Conservation (phyloP, 2,329 filamentous ascomycete genomes). For the Pleurostoma richardsiae region DNA sequence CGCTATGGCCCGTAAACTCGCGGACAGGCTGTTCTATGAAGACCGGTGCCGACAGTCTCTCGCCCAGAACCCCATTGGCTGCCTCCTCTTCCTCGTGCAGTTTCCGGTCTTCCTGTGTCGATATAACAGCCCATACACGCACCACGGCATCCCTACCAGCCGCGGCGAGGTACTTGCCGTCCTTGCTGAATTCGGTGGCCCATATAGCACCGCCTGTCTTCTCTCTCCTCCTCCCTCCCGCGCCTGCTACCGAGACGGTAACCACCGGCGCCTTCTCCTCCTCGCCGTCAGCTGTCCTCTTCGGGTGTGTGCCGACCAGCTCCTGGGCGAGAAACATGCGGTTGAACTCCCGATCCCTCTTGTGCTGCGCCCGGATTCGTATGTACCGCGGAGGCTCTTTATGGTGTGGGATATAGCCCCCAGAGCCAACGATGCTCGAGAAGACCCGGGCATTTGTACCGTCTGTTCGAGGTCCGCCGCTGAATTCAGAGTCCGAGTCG, state of each 20-base stretch:
- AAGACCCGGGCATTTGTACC: constrained; percentile 81
- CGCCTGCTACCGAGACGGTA: constrained; percentile 20
- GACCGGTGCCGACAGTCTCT: constrained; percentile 80
- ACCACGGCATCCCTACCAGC: constrained; percentile 84
- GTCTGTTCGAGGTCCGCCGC: constrained; percentile 63
- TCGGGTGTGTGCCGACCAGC: constrained; percentile 55
- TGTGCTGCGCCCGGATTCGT: constrained; percentile 74
- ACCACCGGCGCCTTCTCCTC: constrained; percentile 15
- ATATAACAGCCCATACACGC: constrained; percentile 83
- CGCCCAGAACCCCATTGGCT: constrained; percentile 32
- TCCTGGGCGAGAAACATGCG: constrained; percentile 90
- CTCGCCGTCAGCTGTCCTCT: constrained; percentile 18
- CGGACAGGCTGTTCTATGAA: constrained; percentile 74
- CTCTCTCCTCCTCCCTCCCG: constrained; percentile 33
- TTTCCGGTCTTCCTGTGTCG: constrained; percentile 72
- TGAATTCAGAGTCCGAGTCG: constrained; percentile 65
- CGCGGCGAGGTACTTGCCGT: constrained; percentile 87
- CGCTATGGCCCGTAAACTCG: constrained; percentile 78
- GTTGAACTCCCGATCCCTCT: constrained; percentile 77
- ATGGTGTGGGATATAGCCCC: constrained; percentile 77
- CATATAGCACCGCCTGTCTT: constrained; percentile 68
- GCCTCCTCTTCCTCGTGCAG: constrained; percentile 67
- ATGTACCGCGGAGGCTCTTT: constrained; percentile 91
- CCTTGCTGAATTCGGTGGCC: constrained; percentile 88
- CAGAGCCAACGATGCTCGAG: constrained; percentile 65